These are phyloP conservation scores for Colletotrichum acutatum DNA, from an alignment of 2,329 filamentous ascomycete genomes.

Conservation along the genomic window DNA sequence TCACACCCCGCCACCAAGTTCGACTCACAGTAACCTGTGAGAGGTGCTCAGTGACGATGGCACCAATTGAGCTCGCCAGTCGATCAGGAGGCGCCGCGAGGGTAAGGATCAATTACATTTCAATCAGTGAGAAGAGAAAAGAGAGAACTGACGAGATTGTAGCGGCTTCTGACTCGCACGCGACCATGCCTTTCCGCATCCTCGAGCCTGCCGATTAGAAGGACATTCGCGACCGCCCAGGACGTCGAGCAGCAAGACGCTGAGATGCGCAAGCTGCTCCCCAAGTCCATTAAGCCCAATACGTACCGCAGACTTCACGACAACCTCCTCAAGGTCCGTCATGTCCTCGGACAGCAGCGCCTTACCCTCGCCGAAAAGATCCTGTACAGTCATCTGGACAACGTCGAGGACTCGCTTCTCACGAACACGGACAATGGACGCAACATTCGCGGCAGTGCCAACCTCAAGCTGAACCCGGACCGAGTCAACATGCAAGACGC, in stretches of 20 bases:
- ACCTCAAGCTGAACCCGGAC: constrained; percentile 96
- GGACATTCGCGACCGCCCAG: constrained; percentile 36
- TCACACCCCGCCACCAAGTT: constrained; percentile 20
- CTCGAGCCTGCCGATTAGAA: constrained; percentile 34
- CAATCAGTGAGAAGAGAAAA: constrained; percentile 11
- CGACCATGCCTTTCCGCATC: constrained; percentile 30
- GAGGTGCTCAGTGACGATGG: constrained; percentile 50
- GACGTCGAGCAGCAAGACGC: constrained; percentile 43
- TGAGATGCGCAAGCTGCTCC: constrained; percentile 42
- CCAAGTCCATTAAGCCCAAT: constrained; percentile 62
- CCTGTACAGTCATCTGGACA: constrained; percentile 93
- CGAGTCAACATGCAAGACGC: constrained; percentile 99
- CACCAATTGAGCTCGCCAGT: constrained; percentile 61
- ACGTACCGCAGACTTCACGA: constrained; percentile 85
- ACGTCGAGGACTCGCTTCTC: constrained; percentile 87
- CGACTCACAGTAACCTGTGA: constrained; percentile 28
- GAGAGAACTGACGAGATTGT: constrained; percentile 27
- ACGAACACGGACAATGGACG: constrained; percentile 85
- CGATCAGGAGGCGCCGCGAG: constrained; percentile 60
- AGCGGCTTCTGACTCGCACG: constrained; percentile 48
- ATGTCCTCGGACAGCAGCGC: constrained; percentile 73
- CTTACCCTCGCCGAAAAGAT: constrained; percentile 98
- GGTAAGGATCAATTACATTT: constrained; percentile 44
- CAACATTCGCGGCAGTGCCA: constrained; percentile 86
- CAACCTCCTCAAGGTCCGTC: constrained; percentile 79